phyloP scores from a whole-genome alignment of 805 yeast species.

The Ogataea nitratoaversa region DNA sequence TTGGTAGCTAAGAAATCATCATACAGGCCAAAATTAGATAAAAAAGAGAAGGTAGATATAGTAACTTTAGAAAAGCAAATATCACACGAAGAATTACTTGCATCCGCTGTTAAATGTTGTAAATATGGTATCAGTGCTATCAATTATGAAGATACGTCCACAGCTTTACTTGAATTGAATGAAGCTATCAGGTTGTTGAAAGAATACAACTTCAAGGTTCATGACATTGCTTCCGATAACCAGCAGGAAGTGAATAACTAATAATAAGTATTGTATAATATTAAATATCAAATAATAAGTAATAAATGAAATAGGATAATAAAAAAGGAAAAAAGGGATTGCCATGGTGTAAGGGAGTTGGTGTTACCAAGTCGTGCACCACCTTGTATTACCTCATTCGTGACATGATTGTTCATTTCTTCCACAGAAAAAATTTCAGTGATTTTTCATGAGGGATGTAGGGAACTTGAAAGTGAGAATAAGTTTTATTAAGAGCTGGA shows the following conservation, averaged over 20 bases:
- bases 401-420: not conserved
- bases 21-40: too few relatives aligned
- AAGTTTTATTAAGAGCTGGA: too few relatives aligned
- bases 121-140: conserved; percentile 71
- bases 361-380: not conserved
- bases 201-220: conserved; percentile 3
- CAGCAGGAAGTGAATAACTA: not conserved
- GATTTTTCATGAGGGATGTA: not conserved
- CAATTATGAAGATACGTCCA: conserved; percentile 62
- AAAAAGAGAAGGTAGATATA: conserved; percentile 10
- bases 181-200: conserved; percentile 38
- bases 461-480: too few relatives aligned
- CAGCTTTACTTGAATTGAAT: conserved; percentile 55
- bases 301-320: too few relatives aligned
- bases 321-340: too few relatives aligned
- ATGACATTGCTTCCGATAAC: not conserved
- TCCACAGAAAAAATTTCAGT: not conserved
- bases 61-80: conserved; percentile 16
- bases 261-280: too few relatives aligned
- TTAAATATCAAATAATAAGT: too few relatives aligned
- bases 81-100: conserved; percentile 31
- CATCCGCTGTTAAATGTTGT: conserved; percentile 56
- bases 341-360: too few relatives aligned
- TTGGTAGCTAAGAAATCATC: conserved; percentile 9
- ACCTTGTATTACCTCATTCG: not conserved